Evolutionary conservation across 352 stramenopile species (phyloP), one percentile per base, ranked within the genome.

Genomic region (Nothophytophthora sp.): DNA sequence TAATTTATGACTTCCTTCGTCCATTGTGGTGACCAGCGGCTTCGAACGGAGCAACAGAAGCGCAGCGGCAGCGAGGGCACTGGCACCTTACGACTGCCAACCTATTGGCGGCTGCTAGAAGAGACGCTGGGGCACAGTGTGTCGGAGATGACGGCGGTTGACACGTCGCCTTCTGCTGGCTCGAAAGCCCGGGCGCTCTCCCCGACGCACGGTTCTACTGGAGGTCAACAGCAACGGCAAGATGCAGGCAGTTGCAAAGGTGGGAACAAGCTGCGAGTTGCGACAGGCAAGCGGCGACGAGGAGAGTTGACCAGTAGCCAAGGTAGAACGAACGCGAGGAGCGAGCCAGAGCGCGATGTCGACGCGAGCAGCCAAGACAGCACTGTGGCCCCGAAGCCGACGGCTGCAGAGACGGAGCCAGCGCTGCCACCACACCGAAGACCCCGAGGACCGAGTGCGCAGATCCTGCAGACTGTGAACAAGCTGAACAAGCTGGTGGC

Each of bases 91-190:
- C 46, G 46, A 7, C 19, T 59, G 9, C 25, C 40, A 7, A 29
- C 37, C 15, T 59, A 59, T 29, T 59, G 50, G 50, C 30, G 28
- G 40, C 33, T 59, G 22, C 24, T 59, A 4, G 37, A 59, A 25
- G 33, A 45, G 5, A 59, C 50, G 22, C 40, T 59, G 16, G 50
- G 50, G 3, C 29, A 24, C 12, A 23, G 36, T 25, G 33, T 59
- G 5, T 39, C 43, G 13, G 33, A 15, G 20, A 25, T 15, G 19
- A 10, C 38, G 15, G 6, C 38, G 15, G 7, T 23, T 12, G 30
- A 19, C 8, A 19, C 38, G 7, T 32, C 24, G 22, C 29, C 22
- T 20, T 32, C 23, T 19, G 20, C 38, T 9, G 24, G 11, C 8
- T 46, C 15, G 1, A 32, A 46, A 20, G 16, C 5, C 15, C 38